Conservation (phyloP, 352 stramenopile species). For the Phytophthora rubi region DNA sequence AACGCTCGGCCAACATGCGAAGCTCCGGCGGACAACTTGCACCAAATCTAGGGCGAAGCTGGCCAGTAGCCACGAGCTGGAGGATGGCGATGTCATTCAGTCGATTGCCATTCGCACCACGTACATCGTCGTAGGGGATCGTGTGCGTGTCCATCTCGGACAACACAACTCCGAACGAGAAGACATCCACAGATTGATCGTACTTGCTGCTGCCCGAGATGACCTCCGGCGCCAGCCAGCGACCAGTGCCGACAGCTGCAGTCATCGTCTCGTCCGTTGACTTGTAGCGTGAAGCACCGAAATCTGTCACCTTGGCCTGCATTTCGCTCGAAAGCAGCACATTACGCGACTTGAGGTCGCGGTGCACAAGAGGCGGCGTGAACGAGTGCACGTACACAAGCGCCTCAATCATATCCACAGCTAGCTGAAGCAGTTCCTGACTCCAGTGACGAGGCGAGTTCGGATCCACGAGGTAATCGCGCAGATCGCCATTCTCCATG, state of each 20-base stretch:
- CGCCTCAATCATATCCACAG: slow-evolving; percentile 56
- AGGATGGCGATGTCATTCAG: slow-evolving; percentile 57
- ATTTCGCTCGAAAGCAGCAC: slow-evolving; percentile 49
- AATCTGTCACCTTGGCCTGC: slow-evolving; percentile 69
- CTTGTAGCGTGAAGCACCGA: slow-evolving; percentile 55
- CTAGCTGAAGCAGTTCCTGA: slow-evolving; percentile 57
- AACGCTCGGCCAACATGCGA: slow-evolving; percentile 36
- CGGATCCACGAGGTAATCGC: slow-evolving; percentile 43
- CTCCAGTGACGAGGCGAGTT: slow-evolving; percentile 38
- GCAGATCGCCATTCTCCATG: slow-evolving; percentile 65
- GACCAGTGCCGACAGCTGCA: slow-evolving; percentile 47
- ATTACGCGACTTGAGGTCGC: slow-evolving; percentile 69
- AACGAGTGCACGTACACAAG: slow-evolving; percentile 72
- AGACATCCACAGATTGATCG: slow-evolving; percentile 58
- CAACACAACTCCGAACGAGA: slow-evolving; percentile 63
- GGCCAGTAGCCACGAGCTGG: slow-evolving; percentile 44
- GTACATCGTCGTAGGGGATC: slow-evolving; percentile 55
- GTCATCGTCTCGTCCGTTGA: slow-evolving; percentile 62
- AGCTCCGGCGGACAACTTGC: slow-evolving; percentile 47
- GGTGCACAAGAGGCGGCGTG: slow-evolving; percentile 56
- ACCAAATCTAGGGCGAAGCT: slow-evolving; percentile 42
- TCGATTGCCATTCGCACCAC: slow-evolving; percentile 35
- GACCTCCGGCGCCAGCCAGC: slow-evolving; percentile 68
- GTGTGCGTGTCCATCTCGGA: slow-evolving; percentile 62
- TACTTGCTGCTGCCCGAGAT: slow-evolving; percentile 55